A percentile compares a stretch with the other conserved stretches of the same genome.
Evolutionary conservation across 306 rosid species (phyloP).

Genomic region (Herpetospermum pedunculosum): DNA sequence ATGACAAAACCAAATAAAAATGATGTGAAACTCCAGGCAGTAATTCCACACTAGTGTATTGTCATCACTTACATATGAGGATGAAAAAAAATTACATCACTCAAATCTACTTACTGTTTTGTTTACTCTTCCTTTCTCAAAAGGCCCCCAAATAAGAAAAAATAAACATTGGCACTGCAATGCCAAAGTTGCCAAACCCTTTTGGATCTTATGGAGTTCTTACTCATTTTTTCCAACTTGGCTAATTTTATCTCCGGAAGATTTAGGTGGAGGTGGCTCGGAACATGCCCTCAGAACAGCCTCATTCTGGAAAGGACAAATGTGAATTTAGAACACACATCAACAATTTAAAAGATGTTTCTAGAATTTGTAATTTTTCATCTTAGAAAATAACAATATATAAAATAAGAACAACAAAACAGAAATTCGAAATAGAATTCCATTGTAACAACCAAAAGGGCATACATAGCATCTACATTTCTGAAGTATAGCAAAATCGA

Average conservation of each 20-base stretch:
- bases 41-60: neutral
- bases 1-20: neutral
- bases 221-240: constrained; percentile 17
- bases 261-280: constrained; percentile 40
- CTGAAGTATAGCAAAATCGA: neutral
- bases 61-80: neutral
- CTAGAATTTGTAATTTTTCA: neutral
- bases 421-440: neutral
- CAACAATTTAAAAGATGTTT: neutral
- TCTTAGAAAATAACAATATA: neutral
- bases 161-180: neutral
- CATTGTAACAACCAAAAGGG: neutral
- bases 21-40: neutral
- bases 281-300: constrained; percentile 83
- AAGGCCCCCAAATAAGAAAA: neutral
- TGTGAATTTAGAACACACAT: constrained; percentile 1
- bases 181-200: constrained; percentile 6
- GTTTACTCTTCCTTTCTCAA: neutral
- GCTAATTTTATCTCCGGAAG: constrained; percentile 10
- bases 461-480: neutral
- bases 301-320: constrained; percentile 44
- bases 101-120: neutral
- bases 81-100: constrained; percentile 4
- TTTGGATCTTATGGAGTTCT: constrained; percentile 14
- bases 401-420: neutral